Evolutionary conservation across 1,284 basidiomycete genomes (phyloP), one percentile per base, ranked within the genome.

Genomic region (Grifola frondosa): DNA sequence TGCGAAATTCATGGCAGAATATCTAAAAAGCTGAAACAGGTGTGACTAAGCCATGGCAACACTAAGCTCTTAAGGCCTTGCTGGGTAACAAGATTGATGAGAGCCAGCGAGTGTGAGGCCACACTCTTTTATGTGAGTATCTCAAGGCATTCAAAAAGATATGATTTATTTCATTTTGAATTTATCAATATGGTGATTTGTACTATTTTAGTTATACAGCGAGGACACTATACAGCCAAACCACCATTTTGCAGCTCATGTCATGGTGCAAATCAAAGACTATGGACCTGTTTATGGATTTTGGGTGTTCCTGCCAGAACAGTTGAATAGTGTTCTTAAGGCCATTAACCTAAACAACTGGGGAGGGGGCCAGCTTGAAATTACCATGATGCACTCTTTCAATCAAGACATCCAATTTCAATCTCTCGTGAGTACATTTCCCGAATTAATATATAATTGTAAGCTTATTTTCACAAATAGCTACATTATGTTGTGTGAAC

Each of bases 261-360:
- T 57, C 1, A 37, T 48, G 3, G 52, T 53, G 5, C 57, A 62
- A 34, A 50, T 64, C 15, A 43, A 29, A 1, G 57, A 59, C 24
- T 64, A 46, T 39, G 61, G 59, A 0, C 60, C 63, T 8, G 52
- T 63, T 1, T 59, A 62, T 36, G 54, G 50, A 12, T 60, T 63
- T 35, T 63, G 62, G 62, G 44, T 56, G 3, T 65, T 65, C 40
- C 44, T 62, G 0, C 40, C 52, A 1, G 62, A 65, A 26, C 53
- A 58, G 0, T 42, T 65, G 9, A 65, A 65, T 46, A 62, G 60
- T 39, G 16, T 57, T 1, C 43, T 65, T 3, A 63, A 63, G 43
- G 52, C 46, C 30, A 50, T 54, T 20, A 59, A 59, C 30, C 48
- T 46, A 22, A 65, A 62, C 37, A 59, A 60, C 30, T 52, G 57